Conservation (phyloP, 202 grass and related monocot genomes). For the Setaria viridis region DNA sequence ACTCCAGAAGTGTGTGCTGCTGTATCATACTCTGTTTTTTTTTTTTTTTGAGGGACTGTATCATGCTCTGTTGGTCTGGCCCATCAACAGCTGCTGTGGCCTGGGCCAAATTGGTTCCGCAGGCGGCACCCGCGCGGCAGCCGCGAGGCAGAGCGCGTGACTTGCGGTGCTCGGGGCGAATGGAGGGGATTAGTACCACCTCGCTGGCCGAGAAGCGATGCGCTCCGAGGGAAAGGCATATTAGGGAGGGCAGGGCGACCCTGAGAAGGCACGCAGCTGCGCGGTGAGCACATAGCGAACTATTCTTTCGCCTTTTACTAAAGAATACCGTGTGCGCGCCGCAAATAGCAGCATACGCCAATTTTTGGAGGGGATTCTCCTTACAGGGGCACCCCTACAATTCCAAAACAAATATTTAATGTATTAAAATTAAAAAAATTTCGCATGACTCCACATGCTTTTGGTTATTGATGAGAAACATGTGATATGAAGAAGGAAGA, state of each 20-base stretch:
- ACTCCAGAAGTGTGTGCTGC: not conserved
- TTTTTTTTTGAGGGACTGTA: too few relatives aligned
- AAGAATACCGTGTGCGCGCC: slow-evolving; percentile 53
- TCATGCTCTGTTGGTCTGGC: not conserved
- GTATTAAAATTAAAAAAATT: too few relatives aligned
- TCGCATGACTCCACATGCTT: too few relatives aligned
- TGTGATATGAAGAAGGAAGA: too few relatives aligned
- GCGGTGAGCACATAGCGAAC: slow-evolving; percentile 53
- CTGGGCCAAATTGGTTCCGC: not conserved
- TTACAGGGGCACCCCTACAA: slow-evolving; percentile 2
- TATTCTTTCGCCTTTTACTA: slow-evolving; percentile 68
- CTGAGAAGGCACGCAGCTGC: not conserved
- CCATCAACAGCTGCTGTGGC: not conserved
- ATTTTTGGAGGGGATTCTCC: slow-evolving; percentile 47
- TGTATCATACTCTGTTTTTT: too few relatives aligned
- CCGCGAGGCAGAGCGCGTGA: not conserved
- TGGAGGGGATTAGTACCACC: slow-evolving; percentile 36
- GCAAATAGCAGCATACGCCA: slow-evolving; percentile 48
- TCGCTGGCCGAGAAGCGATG: accelerated
- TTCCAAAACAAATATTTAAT: too few relatives aligned
- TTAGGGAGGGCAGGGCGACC: accelerated
- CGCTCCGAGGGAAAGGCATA: not conserved
- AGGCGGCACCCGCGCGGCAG: too few relatives aligned
- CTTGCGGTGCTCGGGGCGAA: too few relatives aligned
- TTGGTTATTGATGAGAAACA: too few relatives aligned